These are phyloP conservation scores for Dactylellina drechsleri DNA, from an alignment of 2,329 filamentous ascomycete species.

Conservation along the genomic window DNA sequence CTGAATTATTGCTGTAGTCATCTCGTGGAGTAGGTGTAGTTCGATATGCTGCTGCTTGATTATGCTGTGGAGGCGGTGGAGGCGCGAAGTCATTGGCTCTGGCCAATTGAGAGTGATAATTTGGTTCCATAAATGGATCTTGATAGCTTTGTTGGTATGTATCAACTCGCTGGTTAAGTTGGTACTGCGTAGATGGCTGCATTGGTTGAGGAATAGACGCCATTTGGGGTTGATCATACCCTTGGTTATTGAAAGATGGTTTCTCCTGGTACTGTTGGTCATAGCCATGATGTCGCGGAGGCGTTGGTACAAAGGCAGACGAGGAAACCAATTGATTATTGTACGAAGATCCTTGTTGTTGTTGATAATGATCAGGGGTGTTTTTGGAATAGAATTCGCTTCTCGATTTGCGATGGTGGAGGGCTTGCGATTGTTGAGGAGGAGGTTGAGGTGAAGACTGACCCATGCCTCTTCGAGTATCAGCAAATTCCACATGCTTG, in stretches of 20 bases:
- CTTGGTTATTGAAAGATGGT: conserved; percentile 19
- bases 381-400: conserved; percentile 44
- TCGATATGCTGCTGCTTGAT: conserved; percentile 28
- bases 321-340: conserved; percentile 36
- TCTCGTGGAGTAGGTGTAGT: conserved; percentile 26
- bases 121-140: conserved; percentile 33
- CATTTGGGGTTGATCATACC: conserved; percentile 32
- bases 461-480: conserved; percentile 28
- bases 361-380: conserved; percentile 35
- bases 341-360: conserved; percentile 10
- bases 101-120: conserved; percentile 41
- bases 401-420: conserved; percentile 45
- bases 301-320: conserved; percentile 28
- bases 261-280: conserved; percentile 45
- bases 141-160: conserved; percentile 38
- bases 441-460: conserved; percentile 24
- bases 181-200: conserved; percentile 26
- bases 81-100: conserved; percentile 42
- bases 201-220: conserved; percentile 13
- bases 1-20: conserved; percentile 32
- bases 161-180: conserved; percentile 1
- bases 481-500: conserved; percentile 48
- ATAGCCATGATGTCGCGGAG: conserved; percentile 37
- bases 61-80: conserved; percentile 35
- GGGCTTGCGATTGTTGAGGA: conserved; percentile 27